Evolutionary conservation across 805 yeast genomes (phyloP).

Genomic region (Candida maesae): DNA sequence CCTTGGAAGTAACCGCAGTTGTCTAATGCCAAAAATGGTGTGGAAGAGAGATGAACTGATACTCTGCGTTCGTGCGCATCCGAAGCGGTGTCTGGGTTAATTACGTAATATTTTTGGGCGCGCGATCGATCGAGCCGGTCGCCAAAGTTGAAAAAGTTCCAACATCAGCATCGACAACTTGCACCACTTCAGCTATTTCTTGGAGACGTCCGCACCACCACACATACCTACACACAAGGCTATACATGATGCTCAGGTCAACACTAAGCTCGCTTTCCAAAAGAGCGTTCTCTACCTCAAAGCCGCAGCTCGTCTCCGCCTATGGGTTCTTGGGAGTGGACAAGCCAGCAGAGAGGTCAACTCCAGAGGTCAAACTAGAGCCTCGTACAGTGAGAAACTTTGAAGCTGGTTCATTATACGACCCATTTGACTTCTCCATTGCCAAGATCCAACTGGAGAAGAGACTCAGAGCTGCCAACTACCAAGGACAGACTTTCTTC

Average conservation of each 20-base stretch:
- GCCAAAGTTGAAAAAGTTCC: no score
- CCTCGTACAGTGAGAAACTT: constrained; percentile 42
- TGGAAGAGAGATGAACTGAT: no score
- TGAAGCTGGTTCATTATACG: constrained; percentile 54
- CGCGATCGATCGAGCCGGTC: not conserved
- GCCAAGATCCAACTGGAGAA: constrained; percentile 51
- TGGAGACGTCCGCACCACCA: no score
- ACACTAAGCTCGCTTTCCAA: not conserved
- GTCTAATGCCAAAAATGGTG: no score
- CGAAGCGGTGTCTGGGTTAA: not conserved
- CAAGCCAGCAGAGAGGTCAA: not conserved
- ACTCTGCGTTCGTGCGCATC: not conserved
- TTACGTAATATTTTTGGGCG: no score
- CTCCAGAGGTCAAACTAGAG: constrained; percentile 4
- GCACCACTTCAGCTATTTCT: no score
- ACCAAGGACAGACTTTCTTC: constrained; percentile 30
- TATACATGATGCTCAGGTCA: not conserved
- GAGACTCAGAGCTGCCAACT: constrained; percentile 26
- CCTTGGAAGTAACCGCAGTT: no score
- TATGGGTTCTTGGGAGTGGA: no score
- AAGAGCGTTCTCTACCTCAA: not conserved
- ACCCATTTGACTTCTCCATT: constrained; percentile 76
- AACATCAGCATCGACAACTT: no score
- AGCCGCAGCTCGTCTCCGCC: no score
- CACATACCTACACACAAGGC: no score